Percentiles rank a stretch among this genome's conserved stretches.
Conservation (phyloP, 768 basidiomycete species). For the Rossbeevera mucosa region DNA sequence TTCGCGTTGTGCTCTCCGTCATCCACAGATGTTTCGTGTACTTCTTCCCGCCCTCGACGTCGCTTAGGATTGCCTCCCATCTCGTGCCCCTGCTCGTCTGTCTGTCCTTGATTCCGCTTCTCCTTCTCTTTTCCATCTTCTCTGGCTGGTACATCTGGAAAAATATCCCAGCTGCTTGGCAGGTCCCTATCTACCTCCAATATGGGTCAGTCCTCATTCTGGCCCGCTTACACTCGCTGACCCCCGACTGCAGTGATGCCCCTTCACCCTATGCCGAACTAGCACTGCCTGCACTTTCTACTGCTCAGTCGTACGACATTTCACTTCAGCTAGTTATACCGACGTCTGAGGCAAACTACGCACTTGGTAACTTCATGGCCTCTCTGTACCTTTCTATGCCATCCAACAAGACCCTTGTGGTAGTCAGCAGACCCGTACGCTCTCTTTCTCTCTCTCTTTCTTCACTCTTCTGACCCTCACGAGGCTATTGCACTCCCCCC, state of each 20-base stretch:
- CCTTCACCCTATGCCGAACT: constrained; percentile 58
- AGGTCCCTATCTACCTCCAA: constrained; percentile 63
- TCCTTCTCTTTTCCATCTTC: constrained; percentile 54
- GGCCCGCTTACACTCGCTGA: neutral
- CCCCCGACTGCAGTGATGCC: constrained; percentile 48
- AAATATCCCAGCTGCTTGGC: constrained; percentile 67
- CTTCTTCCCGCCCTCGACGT: constrained; percentile 10
- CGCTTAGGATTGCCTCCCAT: constrained; percentile 45
- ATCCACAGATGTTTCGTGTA: constrained; percentile 2
- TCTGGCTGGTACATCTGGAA: constrained; percentile 77
- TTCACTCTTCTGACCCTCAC: constrained; percentile 8
- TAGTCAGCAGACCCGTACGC: constrained; percentile 64
- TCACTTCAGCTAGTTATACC: constrained; percentile 65
- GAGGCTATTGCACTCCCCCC: constrained; percentile 58
- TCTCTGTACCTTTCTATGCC: constrained; percentile 54
- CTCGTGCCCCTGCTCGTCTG: constrained; percentile 64
- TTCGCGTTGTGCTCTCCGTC: constrained; percentile 2
- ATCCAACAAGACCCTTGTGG: constrained; percentile 59
- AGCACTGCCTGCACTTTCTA: constrained; percentile 46
- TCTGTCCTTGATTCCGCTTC: constrained; percentile 55
- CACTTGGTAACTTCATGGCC: constrained; percentile 83
- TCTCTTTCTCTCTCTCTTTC: neutral
- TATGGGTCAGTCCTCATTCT: constrained; percentile 58
- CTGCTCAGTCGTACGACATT: constrained; percentile 71
- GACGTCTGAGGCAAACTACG: constrained; percentile 59